A percentile compares a stretch with the other conserved stretches of the same genome.
Conservation (phyloP, 495 filamentous ascomycete genomes). For the Talaromyces borbonicus region DNA sequence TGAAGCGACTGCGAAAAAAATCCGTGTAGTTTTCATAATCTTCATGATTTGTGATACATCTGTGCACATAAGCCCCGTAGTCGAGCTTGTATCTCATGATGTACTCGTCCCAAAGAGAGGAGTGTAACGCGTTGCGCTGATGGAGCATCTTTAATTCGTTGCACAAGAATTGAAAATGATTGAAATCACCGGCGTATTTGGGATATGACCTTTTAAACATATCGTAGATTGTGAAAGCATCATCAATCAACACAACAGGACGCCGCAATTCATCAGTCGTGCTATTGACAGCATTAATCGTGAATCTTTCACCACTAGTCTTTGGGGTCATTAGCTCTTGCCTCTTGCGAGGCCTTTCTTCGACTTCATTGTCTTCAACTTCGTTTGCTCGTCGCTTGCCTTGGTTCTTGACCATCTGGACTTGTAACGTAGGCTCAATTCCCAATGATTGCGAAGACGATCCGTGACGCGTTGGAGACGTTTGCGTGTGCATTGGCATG, state of each 20-base stretch:
- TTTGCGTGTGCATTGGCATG: conserved; percentile 4
- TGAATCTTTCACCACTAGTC: too few relatives aligned
- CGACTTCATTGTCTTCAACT: neutral
- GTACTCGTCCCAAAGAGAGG: conserved; percentile 60
- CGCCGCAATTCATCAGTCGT: neutral
- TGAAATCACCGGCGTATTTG: conserved; percentile 40
- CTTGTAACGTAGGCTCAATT: too few relatives aligned
- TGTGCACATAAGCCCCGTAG: conserved; percentile 26
- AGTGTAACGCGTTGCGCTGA: conserved; percentile 26
- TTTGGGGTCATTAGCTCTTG: too few relatives aligned
- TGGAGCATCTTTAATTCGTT: conserved; percentile 42
- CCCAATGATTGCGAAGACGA: neutral
- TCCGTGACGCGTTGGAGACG: neutral
- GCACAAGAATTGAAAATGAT: conserved; percentile 45
- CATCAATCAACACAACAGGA: neutral
- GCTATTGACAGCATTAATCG: neutral
- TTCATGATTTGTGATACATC: conserved; percentile 11
- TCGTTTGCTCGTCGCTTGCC: conserved; percentile 4
- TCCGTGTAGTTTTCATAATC: conserved; percentile 23
- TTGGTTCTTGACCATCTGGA: neutral
- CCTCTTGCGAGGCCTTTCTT: neutral
- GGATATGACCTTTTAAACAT: conserved; percentile 50
- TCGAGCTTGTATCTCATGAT: conserved; percentile 38
- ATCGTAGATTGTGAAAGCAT: conserved; percentile 26
- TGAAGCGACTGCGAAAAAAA: conserved; percentile 21